phyloP scores from a whole-genome alignment of 169 alveolate genomes.

The Eimeria zaria region DNA sequence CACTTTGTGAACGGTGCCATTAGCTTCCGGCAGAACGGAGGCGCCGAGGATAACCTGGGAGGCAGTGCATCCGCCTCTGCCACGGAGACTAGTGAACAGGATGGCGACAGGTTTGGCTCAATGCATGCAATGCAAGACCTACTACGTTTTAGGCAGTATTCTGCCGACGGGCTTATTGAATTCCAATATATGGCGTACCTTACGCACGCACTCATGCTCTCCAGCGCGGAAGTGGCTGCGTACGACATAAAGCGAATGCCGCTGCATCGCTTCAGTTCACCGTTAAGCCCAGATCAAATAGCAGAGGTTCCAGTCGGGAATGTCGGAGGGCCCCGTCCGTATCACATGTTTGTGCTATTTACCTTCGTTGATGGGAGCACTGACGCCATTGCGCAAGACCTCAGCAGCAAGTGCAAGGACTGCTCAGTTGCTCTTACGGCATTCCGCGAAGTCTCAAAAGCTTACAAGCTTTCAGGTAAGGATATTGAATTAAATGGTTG shows the following conservation, averaged over 20 bases:
- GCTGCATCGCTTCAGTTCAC: conserved; percentile 64
- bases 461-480: conserved; percentile 66
- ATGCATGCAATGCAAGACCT: conserved; percentile 28
- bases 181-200: conserved; percentile 23
- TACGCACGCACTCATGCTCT: conserved; percentile 53
- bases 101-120: conserved; percentile 20
- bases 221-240: conserved; percentile 50
- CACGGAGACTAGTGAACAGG: not conserved
- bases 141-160: conserved; percentile 36
- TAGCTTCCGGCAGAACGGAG: not conserved
- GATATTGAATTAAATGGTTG: not conserved
- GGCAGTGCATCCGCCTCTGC: not conserved
- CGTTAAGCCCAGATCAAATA: conserved; percentile 19
- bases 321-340: conserved; percentile 69
- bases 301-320: conserved; percentile 53
- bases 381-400: conserved; percentile 22
- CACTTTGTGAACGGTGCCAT: not conserved
- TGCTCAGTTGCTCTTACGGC: conserved; percentile 53
- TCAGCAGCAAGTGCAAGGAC: conserved; percentile 65
- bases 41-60: not conserved
- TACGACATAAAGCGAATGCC: conserved; percentile 59
- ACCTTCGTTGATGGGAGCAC: conserved; percentile 51
- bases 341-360: conserved; percentile 55
- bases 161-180: conserved; percentile 46
- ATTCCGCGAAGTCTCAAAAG: conserved; percentile 39